Conservation (phyloP, 345 rosid species). For the Salix arbutifolia region DNA sequence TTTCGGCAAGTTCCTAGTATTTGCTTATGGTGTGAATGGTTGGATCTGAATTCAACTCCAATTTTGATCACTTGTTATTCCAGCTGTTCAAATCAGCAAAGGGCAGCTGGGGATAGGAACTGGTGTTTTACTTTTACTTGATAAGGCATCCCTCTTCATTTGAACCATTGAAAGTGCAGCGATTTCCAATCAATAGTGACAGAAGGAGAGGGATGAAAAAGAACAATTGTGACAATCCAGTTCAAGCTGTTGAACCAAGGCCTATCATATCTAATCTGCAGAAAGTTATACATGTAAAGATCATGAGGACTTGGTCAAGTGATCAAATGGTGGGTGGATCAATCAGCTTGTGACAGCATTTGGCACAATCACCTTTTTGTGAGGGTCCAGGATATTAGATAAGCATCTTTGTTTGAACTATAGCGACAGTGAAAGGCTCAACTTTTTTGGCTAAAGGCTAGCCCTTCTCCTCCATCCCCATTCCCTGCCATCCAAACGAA, state of each 20-base stretch:
- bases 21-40: background rate
- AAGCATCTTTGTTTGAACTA: background rate
- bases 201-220: background rate
- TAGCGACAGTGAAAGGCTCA: background rate
- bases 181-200: constrained; percentile 5
- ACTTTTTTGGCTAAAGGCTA: background rate
- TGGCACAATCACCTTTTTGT: background rate
- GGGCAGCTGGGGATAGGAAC: background rate
- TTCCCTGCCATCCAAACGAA: background rate
- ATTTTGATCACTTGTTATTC: background rate
- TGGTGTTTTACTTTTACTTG: background rate
- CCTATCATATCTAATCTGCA: background rate
- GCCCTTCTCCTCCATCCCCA: background rate
- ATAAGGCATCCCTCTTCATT: background rate
- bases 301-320: background rate
- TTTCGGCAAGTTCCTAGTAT: background rate
- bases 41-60: background rate
- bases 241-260: background rate
- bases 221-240: background rate
- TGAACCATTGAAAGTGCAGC: constrained; percentile 9
- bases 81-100: background rate
- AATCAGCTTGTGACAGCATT: background rate
- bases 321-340: background rate
- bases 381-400: background rate
- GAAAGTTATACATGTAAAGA: background rate